A percentile compares a stretch with the other conserved stretches of the same genome.
phyloP scores from a whole-genome alignment of 1,284 basidiomycete species.

The Earliella scabrosa region DNA sequence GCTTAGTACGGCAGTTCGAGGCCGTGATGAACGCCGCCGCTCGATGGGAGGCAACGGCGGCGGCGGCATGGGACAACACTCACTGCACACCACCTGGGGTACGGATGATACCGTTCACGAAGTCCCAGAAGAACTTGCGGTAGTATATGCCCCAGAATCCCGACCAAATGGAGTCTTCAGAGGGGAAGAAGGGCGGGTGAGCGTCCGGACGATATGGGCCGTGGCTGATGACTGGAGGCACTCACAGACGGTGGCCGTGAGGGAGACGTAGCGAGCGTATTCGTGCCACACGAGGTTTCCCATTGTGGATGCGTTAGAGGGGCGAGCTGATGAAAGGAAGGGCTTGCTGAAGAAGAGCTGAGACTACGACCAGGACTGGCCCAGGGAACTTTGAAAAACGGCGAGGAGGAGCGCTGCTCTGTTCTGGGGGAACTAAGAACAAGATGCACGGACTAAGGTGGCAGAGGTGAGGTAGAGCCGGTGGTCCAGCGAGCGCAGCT shows the following conservation, averaged over 20 bases:
- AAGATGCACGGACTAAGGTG: constrained; percentile 32
- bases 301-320: constrained; percentile 48
- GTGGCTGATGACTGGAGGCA: constrained; percentile 27
- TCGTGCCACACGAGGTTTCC: constrained; percentile 86
- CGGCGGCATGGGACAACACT: constrained; percentile 38
- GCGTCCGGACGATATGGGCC: neutral
- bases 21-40: neutral
- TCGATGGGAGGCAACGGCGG: neutral
- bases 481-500: constrained; percentile 58
- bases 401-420: constrained; percentile 37
- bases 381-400: constrained; percentile 14
- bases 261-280: constrained; percentile 71
- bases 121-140: constrained; percentile 94
- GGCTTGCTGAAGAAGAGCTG: constrained; percentile 23
- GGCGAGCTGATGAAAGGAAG: neutral
- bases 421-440: constrained; percentile 29
- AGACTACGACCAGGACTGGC: constrained; percentile 24
- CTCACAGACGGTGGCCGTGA: constrained; percentile 79
- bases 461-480: constrained; percentile 27
- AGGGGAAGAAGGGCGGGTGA: neutral
- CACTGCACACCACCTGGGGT: constrained; percentile 82
- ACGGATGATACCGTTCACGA: constrained; percentile 69
- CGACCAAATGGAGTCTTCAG: constrained; percentile 77
- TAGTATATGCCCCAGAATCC: constrained; percentile 78
- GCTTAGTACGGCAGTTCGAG: neutral